phyloP scores from a whole-genome alignment of 345 rosid genomes.

The Cardiospermum halicacabum region DNA sequence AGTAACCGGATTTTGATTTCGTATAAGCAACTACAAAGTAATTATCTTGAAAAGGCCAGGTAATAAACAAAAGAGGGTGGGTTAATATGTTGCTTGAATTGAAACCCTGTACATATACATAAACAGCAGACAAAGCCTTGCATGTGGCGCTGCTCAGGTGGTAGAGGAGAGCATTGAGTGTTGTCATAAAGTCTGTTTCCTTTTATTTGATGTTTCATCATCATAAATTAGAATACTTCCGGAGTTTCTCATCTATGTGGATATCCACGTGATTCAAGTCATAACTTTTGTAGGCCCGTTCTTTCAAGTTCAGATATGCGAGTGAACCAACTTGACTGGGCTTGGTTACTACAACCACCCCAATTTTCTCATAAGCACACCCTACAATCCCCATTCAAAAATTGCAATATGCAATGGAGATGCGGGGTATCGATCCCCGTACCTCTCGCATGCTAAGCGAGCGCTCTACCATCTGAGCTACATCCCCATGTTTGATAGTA shows the following conservation, averaged over 20 bases:
- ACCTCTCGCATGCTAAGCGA: constrained; percentile 88
- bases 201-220: neutral
- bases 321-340: neutral
- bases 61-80: no score
- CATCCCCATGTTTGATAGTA: constrained; percentile 41
- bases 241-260: no score
- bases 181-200: constrained; percentile 10
- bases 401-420: constrained; percentile 34
- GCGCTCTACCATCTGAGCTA: constrained; percentile 88
- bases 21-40: no score
- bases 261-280: no score
- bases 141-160: constrained; percentile 18
- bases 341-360: neutral
- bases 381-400: neutral
- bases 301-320: neutral
- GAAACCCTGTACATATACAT: no score
- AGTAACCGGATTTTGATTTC: neutral
- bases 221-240: neutral
- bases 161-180: constrained; percentile 29
- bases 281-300: neutral
- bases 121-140: neutral
- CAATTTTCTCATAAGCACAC: neutral
- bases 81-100: no score
- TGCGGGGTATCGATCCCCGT: constrained; percentile 79
- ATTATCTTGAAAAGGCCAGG: no score